Percentiles rank a stretch among this genome's conserved stretches.
Conservation (phyloP, 495 filamentous ascomycete species). For the Penicillium nucicola region DNA sequence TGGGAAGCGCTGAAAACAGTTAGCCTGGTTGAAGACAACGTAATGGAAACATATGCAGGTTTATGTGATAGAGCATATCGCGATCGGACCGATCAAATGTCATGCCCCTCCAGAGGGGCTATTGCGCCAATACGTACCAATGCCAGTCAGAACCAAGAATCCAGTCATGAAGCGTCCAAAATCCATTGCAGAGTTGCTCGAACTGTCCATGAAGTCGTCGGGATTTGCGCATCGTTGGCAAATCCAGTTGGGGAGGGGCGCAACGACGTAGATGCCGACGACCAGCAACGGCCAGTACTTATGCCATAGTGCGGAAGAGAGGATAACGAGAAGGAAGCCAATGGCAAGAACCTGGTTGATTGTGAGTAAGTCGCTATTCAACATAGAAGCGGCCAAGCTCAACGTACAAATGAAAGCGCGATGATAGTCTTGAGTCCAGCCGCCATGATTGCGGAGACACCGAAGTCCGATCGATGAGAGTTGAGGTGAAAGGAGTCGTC, state of each 20-base stretch:
- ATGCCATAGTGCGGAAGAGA: conserved; percentile 90
- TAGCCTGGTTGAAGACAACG: neutral
- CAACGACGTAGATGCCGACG: conserved; percentile 90
- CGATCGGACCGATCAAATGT: neutral
- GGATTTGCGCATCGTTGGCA: conserved; percentile 82
- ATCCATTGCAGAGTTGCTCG: conserved; percentile 76
- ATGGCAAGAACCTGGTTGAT: conserved; percentile 78
- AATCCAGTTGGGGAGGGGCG: conserved; percentile 94
- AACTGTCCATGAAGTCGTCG: conserved; percentile 94
- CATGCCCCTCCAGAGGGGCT: neutral
- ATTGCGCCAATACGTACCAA: conserved; percentile 64
- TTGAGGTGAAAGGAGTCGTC: neutral
- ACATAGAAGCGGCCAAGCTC: neutral
- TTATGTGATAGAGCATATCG: neutral
- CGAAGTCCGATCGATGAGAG: conserved; percentile 10
- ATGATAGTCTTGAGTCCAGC: conserved; percentile 98
- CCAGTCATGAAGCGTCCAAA: conserved; percentile 93
- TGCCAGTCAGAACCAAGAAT: conserved; percentile 95
- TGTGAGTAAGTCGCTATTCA: conserved; percentile 10
- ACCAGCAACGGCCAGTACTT: conserved; percentile 93
- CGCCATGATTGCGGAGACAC: conserved; percentile 61
- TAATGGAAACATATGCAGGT: too few relatives aligned
- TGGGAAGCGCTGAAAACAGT: conserved; percentile 71
- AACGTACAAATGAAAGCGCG: conserved; percentile 86
- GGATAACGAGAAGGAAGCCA: conserved; percentile 98